Evolutionary conservation across 345 rosid species (phyloP).

Genomic region (Heritiera fomes): DNA sequence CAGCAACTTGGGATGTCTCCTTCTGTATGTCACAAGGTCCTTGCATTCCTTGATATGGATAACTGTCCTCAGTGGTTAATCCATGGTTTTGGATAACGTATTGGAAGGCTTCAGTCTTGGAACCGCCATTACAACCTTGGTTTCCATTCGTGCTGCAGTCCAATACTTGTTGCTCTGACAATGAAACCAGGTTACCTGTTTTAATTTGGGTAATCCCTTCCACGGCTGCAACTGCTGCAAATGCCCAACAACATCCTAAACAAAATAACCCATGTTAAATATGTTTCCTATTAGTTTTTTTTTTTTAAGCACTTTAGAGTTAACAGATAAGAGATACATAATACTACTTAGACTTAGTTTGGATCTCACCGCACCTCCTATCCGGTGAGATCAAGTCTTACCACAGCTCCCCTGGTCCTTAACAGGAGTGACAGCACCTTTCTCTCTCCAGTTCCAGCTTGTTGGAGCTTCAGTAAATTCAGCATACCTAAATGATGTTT

Average conservation of each 20-base stretch:
- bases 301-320: background rate
- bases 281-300: no score
- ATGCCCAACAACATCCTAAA: conserved; percentile 75
- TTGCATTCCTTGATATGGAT: conserved; percentile 45
- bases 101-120: conserved; percentile 50
- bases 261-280: background rate
- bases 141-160: conserved; percentile 41
- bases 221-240: conserved; percentile 64
- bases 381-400: no score
- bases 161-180: conserved; percentile 68
- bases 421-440: conserved; percentile 75
- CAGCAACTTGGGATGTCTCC: conserved; percentile 9
- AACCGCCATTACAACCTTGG: conserved; percentile 52
- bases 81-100: conserved; percentile 41
- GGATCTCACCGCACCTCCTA: no score
- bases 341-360: no score
- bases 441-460: conserved; percentile 70
- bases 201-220: conserved; percentile 62
- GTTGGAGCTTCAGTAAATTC: conserved; percentile 11
- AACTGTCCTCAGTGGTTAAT: conserved; percentile 40
- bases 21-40: conserved; percentile 35
- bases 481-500: background rate
- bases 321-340: no score
- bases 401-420: conserved; percentile 33
- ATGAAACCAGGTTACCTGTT: conserved; percentile 48